phyloP scores from a whole-genome alignment of 2,329 filamentous ascomycete species.

The Didymella lethalis region DNA sequence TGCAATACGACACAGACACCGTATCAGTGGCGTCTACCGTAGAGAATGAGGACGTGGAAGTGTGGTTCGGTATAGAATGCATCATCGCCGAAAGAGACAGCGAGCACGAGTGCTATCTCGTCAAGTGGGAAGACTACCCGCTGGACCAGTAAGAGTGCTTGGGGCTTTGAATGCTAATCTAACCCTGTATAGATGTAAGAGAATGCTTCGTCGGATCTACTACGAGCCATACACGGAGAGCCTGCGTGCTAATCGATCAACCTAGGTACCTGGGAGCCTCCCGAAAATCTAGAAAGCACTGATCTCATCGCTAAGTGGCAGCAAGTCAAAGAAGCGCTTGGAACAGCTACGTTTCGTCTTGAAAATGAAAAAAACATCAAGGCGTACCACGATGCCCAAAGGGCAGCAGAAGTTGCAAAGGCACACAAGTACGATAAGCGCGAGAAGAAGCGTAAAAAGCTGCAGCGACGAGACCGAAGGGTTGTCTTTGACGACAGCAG shows the following conservation, averaged over 20 bases:
- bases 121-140: slow-evolving; percentile 70
- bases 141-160: slow-evolving; percentile 42
- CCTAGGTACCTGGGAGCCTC: slow-evolving; percentile 43
- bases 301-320: slow-evolving; percentile 16
- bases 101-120: slow-evolving; percentile 60
- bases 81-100: slow-evolving; percentile 52
- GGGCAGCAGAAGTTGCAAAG: slow-evolving; percentile 14
- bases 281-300: slow-evolving; percentile 22
- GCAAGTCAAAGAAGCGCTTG: slow-evolving; percentile 20
- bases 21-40: slow-evolving; percentile 67
- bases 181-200: slow-evolving; percentile 2
- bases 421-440: slow-evolving; percentile 25
- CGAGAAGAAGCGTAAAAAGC: slow-evolving; percentile 27
- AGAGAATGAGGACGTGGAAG: slow-evolving; percentile 13
- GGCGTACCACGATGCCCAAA: slow-evolving; percentile 20
- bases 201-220: no score
- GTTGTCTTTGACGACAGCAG: slow-evolving; percentile 16
- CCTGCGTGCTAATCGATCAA: slow-evolving; percentile 6
- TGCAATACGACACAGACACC: slow-evolving; percentile 52
- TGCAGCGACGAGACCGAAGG: slow-evolving; percentile 5
- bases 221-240: neutral
- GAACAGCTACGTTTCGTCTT: slow-evolving; percentile 9
- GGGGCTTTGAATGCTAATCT: neutral
- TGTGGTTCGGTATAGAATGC: slow-evolving; percentile 30
- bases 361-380: slow-evolving; percentile 20